phyloP scores from a whole-genome alignment of 2,329 filamentous ascomycete species.

The Colletotrichum costaricense region DNA sequence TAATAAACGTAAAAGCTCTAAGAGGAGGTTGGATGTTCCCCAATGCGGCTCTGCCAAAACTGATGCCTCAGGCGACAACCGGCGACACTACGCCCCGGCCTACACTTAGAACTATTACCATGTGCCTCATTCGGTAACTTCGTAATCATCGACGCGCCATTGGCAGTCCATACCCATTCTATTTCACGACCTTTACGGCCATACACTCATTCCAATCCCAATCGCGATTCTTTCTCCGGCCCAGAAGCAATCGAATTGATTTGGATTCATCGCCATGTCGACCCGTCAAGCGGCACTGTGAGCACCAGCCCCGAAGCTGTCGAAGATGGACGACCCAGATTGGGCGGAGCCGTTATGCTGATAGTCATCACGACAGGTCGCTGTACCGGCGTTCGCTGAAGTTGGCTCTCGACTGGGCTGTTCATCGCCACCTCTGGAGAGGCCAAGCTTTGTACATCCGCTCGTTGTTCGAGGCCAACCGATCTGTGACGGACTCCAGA shows the following conservation, averaged over 20 bases:
- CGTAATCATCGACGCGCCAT: neutral
- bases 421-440: slow-evolving; percentile 92
- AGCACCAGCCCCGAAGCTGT: slow-evolving; percentile 42
- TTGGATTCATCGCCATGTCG: slow-evolving; percentile 48
- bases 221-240: accelerated
- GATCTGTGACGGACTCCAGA: slow-evolving; percentile 82
- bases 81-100: neutral
- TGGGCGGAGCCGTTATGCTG: neutral
- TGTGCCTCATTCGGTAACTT: neutral
- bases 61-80: neutral
- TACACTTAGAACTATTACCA: neutral
- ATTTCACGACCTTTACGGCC: neutral
- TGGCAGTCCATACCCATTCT: neutral
- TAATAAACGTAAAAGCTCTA: too few species aligned
- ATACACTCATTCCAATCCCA: neutral
- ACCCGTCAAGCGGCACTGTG: slow-evolving; percentile 63
- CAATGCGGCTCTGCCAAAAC: neutral
- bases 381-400: slow-evolving; percentile 95
- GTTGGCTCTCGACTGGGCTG: slow-evolving; percentile 93
- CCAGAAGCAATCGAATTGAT: neutral
- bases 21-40: too few species aligned
- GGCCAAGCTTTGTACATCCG: slow-evolving; percentile 97
- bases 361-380: slow-evolving; percentile 57
- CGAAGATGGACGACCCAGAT: neutral
- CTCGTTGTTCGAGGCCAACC: slow-evolving; percentile 94